phyloP scores from a whole-genome alignment of 768 basidiomycete species.

The Russula sp. region DNA sequence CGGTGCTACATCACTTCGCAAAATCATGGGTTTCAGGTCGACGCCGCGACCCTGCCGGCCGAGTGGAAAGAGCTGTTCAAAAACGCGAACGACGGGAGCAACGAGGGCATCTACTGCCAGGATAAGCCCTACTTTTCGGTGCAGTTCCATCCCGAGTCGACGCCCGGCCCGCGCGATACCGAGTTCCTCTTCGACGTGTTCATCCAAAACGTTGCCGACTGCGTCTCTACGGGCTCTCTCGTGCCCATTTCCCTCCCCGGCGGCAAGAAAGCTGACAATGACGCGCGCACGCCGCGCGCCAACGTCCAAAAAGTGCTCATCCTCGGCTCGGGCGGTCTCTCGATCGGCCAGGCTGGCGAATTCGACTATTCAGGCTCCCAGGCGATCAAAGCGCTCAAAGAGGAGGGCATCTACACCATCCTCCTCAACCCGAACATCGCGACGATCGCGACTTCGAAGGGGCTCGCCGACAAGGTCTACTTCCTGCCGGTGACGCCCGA shows the following conservation, averaged over 20 bases:
- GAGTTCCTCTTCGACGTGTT: constrained; percentile 99
- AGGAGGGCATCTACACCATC: constrained; percentile 98
- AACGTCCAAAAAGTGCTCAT: constrained; percentile 92
- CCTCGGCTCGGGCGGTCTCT: constrained; percentile 93
- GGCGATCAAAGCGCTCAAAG: constrained; percentile 98
- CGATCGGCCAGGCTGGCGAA: constrained; percentile 98
- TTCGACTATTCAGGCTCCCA: constrained; percentile 99
- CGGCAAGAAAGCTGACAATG: constrained; percentile 79
- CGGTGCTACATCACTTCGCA: constrained; percentile 99
- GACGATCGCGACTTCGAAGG: constrained; percentile 95
- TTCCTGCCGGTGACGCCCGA: constrained; percentile 98
- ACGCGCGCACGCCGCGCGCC: constrained; percentile 57
- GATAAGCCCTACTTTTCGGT: constrained; percentile 96
- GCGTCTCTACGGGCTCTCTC: constrained; percentile 47
- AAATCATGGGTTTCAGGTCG: constrained; percentile 97
- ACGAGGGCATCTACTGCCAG: constrained; percentile 94
- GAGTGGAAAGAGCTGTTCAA: constrained; percentile 94
- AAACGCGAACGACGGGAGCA: constrained; percentile 96
- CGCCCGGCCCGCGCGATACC: constrained; percentile 94
- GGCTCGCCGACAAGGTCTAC: constrained; percentile 98
- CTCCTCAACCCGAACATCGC: constrained; percentile 99
- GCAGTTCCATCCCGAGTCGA: constrained; percentile 98
- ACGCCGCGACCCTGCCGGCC: constrained; percentile 62
- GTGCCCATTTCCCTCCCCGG: constrained; percentile 64
- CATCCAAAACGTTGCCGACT: constrained; percentile 78